Evolutionary conservation across 2,329 filamentous ascomycete genomes (phyloP).

Genomic region (Aspergillus sp.): DNA sequence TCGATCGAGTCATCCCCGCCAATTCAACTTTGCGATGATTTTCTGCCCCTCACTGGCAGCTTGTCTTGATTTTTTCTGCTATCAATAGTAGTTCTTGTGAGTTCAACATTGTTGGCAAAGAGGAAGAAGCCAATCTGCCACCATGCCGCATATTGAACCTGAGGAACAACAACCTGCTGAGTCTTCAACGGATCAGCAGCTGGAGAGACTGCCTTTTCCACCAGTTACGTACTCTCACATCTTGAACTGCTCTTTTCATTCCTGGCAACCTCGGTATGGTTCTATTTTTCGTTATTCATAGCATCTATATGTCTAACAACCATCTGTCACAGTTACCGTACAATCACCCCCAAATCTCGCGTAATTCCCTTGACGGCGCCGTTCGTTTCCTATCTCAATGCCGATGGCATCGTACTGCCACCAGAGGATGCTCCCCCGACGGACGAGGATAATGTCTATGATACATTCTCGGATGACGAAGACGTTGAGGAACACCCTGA

Average conservation of each 20-base stretch:
- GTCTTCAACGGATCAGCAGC: conserved; percentile 7
- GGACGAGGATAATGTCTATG: conserved; percentile 44
- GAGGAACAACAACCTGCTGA: conserved; percentile 10
- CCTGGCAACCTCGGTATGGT: conserved; percentile 73
- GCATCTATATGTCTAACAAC: conserved; percentile 5
- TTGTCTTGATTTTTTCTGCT: no score
- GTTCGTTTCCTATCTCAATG: conserved; percentile 82
- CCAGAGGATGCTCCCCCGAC: conserved; percentile 33
- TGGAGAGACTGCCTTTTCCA: conserved; percentile 62
- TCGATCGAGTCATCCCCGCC: conserved; percentile 8
- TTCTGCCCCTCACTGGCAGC: not conserved
- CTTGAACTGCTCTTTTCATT: conserved; percentile 88
- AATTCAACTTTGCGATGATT: conserved; percentile 2
- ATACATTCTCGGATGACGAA: conserved; percentile 47
- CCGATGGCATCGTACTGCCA: conserved; percentile 84
- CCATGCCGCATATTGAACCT: conserved; percentile 27
- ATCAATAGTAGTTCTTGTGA: no score
- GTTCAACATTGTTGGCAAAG: no score
- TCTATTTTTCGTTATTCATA: not conserved
- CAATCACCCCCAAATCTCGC: conserved; percentile 77
- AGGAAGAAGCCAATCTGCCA: not conserved
- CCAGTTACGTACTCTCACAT: conserved; percentile 83
- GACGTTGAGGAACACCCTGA: conserved; percentile 53
- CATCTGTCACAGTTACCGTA: conserved; percentile 59
- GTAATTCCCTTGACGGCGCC: conserved; percentile 70